Percentiles rank a stretch among this genome's conserved stretches.
Conservation (phyloP, 2,329 filamentous ascomycete species). For the Diaporthe ilicicola region DNA sequence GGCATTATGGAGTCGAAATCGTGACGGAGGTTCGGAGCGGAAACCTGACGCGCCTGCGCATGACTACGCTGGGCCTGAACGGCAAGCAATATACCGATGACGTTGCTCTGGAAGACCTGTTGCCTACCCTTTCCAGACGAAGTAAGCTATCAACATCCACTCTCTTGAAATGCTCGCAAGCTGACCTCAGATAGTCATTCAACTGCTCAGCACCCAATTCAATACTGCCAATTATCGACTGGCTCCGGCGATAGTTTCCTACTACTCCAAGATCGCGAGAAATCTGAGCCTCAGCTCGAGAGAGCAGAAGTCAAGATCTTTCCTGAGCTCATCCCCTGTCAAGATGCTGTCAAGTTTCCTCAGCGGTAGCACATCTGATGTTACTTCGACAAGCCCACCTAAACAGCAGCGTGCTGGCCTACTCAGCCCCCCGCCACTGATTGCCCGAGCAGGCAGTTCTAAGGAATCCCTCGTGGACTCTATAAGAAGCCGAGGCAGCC, state of each 20-base stretch:
- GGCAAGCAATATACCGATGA: constrained; percentile 79
- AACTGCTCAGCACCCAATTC: constrained; percentile 76
- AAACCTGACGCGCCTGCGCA: constrained; percentile 58
- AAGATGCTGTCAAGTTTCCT: constrained; percentile 89
- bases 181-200: constrained; percentile 67
- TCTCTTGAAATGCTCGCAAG: background rate
- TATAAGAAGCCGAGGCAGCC: constrained; percentile 57
- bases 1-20: constrained; percentile 76
- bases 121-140: constrained; percentile 78
- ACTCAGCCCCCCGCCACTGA: constrained; percentile 30
- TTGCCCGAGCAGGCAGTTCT: constrained; percentile 33
- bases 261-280: constrained; percentile 80
- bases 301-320: constrained; percentile 71
- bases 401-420: constrained; percentile 51
- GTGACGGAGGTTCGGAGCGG: constrained; percentile 68
- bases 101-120: constrained; percentile 75
- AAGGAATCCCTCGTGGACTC: constrained; percentile 62
- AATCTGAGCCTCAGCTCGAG: constrained; percentile 71
- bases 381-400: constrained; percentile 46
- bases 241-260: constrained; percentile 75
- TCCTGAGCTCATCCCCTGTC: constrained; percentile 84
- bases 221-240: constrained; percentile 71
- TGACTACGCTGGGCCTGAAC: constrained; percentile 69
- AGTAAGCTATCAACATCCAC: constrained; percentile 56
- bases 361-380: constrained; percentile 63